Conservation (phyloP, 305 asterid genomes). For the Petunia hybrid region DNA sequence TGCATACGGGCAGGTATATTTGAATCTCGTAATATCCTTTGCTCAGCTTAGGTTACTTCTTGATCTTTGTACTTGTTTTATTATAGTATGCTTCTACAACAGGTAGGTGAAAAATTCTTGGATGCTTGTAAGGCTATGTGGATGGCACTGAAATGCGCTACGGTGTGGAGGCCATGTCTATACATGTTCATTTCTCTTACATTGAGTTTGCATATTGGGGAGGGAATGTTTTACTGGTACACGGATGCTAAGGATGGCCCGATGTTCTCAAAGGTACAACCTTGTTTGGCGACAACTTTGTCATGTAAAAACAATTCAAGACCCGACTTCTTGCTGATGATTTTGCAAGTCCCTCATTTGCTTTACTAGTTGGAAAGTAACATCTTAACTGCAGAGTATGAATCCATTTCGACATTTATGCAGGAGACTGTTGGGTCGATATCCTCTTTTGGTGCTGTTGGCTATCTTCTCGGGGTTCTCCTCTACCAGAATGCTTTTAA, state of each 20-base stretch:
- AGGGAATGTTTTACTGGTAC: slow-evolving; percentile 76
- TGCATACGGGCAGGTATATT: slow-evolving; percentile 47
- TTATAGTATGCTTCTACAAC: slow-evolving; percentile 25
- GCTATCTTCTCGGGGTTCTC: slow-evolving; percentile 69
- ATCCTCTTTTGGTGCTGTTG: slow-evolving; percentile 69
- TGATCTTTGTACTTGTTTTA: slow-evolving; percentile 7
- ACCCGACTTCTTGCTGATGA: neutral
- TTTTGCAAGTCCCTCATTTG: neutral
- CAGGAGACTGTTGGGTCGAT: slow-evolving; percentile 71
- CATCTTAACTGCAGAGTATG: neutral
- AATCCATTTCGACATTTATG: slow-evolving; percentile 30
- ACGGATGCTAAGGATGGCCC: slow-evolving; percentile 70
- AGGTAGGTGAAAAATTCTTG: slow-evolving; percentile 56
- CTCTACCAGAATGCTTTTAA: slow-evolving; percentile 65
- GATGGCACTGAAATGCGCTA: slow-evolving; percentile 61
- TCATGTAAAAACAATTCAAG: neutral
- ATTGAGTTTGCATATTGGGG: slow-evolving; percentile 65
- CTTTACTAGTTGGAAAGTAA: slow-evolving; percentile 11
- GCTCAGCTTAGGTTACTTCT: neutral
- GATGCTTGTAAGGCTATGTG: slow-evolving; percentile 66
- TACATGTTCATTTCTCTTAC: slow-evolving; percentile 71
- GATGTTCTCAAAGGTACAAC: slow-evolving; percentile 58
- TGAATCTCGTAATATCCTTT: neutral
- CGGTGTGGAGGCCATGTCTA: slow-evolving; percentile 70
- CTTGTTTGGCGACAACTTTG: neutral